Evolutionary conservation across 768 basidiomycete genomes (phyloP).

Genomic region (Mrakia hoshinonis): DNA sequence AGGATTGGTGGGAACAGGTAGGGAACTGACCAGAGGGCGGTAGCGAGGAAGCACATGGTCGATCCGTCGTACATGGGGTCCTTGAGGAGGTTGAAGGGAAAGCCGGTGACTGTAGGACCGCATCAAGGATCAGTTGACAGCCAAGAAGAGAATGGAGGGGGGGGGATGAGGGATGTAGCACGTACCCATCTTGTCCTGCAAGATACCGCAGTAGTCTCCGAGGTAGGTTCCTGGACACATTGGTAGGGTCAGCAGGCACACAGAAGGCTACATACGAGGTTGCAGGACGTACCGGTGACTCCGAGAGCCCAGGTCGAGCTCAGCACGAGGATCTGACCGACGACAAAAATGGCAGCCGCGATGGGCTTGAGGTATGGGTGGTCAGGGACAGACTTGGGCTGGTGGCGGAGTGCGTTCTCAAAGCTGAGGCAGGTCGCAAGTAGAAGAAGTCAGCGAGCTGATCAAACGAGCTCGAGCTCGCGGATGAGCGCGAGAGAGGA

Average conservation of each 20-base stretch:
- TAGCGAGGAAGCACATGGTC: conserved; percentile 78
- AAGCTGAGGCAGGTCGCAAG: conserved; percentile 49
- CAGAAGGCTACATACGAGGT: neutral
- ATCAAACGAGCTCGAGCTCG: neutral
- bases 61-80: conserved; percentile 98
- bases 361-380: conserved; percentile 53
- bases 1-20: neutral
- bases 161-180: conserved; percentile 38
- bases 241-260: neutral
- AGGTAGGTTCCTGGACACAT: conserved; percentile 55
- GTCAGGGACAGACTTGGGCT: conserved; percentile 64
- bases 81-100: conserved; percentile 86
- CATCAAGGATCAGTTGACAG: neutral
- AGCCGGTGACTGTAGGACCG: conserved; percentile 61
- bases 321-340: conserved; percentile 77
- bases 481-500: neutral
- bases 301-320: conserved; percentile 85
- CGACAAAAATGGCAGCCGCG: conserved; percentile 50
- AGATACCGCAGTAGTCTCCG: conserved; percentile 59
- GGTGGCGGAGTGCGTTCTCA: conserved; percentile 61
- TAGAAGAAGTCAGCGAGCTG: neutral
- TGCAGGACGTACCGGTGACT: conserved; percentile 52
- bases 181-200: conserved; percentile 47
- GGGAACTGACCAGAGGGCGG: conserved; percentile 66
- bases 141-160: neutral